A percentile compares a stretch with the other conserved stretches of the same genome.
Conservation (phyloP, 2,329 filamentous ascomycete genomes). For the Sporothrix variecibatus region DNA sequence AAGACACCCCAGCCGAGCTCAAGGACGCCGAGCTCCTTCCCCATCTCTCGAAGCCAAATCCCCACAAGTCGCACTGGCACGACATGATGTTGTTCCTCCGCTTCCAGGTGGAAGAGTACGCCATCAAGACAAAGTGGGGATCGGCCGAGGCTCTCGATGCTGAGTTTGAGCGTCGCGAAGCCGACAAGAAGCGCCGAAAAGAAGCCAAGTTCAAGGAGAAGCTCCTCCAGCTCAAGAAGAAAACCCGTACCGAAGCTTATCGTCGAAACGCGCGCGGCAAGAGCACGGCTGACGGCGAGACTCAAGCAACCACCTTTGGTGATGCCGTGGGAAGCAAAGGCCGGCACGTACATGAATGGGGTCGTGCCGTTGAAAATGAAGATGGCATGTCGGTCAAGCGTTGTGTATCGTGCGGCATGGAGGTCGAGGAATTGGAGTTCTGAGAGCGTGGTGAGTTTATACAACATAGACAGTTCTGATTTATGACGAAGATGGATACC, state of each 20-base stretch:
- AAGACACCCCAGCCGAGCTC: slow-evolving; percentile 69
- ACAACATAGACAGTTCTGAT: neutral
- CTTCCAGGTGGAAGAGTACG: slow-evolving; percentile 92
- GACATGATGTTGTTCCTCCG: slow-evolving; percentile 98
- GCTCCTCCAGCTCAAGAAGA: slow-evolving; percentile 85
- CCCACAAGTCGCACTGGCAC: slow-evolving; percentile 94
- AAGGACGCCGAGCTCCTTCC: slow-evolving; percentile 83
- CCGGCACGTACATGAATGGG: slow-evolving; percentile 90
- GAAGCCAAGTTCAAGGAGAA: slow-evolving; percentile 91
- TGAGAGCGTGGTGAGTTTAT: slow-evolving; percentile 35
- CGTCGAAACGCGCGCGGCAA: slow-evolving; percentile 63
- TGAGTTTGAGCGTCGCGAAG: slow-evolving; percentile 79
- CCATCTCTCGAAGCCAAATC: slow-evolving; percentile 86
- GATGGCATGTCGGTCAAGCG: slow-evolving; percentile 79
- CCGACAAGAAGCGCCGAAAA: slow-evolving; percentile 80
- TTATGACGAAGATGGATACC: neutral
- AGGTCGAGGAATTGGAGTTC: slow-evolving; percentile 74
- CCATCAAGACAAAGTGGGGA: slow-evolving; percentile 88
- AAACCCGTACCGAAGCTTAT: slow-evolving; percentile 88
- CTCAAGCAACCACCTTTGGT: slow-evolving; percentile 65
- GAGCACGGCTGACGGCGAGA: slow-evolving; percentile 42
- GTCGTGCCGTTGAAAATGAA: slow-evolving; percentile 66
- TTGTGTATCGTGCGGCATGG: slow-evolving; percentile 74
- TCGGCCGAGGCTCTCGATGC: slow-evolving; percentile 80
- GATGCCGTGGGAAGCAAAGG: slow-evolving; percentile 68